Conservation (phyloP, 306 rosid species). For the Trichosanthes cucumerina region DNA sequence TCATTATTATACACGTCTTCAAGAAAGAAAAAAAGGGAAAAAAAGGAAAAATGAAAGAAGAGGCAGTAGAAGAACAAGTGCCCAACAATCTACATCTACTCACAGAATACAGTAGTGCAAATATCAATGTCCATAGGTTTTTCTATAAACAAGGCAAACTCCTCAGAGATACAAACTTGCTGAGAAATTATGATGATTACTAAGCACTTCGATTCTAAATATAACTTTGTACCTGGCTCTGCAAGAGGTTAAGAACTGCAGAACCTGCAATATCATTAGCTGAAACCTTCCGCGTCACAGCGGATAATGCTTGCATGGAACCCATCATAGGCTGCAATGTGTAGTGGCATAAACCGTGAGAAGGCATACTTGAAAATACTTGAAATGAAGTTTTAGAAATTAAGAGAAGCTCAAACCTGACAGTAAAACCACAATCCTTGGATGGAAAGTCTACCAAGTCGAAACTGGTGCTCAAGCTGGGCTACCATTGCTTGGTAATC, state of each 20-base stretch:
- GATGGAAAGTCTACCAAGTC: slow-evolving; percentile 81
- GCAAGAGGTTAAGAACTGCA: slow-evolving; percentile 86
- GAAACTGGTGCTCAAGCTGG: slow-evolving; percentile 94
- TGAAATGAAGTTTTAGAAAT: slow-evolving; percentile 12
- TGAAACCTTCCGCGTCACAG: slow-evolving; percentile 75
- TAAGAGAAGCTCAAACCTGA: slow-evolving; percentile 48
- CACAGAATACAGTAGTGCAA: not conserved
- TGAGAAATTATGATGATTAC: not conserved
- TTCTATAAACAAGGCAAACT: not conserved
- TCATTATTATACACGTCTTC: not conserved
- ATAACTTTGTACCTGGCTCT: slow-evolving; percentile 64
- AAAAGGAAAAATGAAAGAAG: not conserved
- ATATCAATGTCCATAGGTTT: not conserved
- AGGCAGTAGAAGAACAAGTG: not conserved
- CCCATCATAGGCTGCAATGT: slow-evolving; percentile 85
- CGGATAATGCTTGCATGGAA: slow-evolving; percentile 73
- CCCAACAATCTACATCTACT: not conserved
- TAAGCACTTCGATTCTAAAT: not conserved
- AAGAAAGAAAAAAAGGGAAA: not conserved
- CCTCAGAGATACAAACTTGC: not conserved
- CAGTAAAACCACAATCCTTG: slow-evolving; percentile 99
- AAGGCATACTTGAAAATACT: slow-evolving; percentile 7
- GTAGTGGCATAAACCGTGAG: slow-evolving; percentile 8
- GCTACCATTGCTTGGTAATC: slow-evolving; percentile 98
- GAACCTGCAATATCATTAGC: slow-evolving; percentile 70